These are phyloP conservation scores for Elongisporangium undulatum DNA, from an alignment of 352 stramenopile genomes.

Conservation along the genomic window DNA sequence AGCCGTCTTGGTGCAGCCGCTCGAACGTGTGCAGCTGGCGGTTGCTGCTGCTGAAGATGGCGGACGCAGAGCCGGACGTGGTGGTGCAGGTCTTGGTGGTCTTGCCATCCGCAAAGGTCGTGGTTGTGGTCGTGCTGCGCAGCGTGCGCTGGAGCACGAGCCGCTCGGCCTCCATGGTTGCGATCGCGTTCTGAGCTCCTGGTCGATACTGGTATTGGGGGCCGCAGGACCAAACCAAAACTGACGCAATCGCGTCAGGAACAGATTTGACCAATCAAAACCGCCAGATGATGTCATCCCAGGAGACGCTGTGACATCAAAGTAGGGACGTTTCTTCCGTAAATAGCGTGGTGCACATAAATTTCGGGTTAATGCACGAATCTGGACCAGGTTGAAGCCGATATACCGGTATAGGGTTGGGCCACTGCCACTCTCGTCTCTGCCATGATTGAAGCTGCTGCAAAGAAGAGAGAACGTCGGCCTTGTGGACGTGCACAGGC, in stretches of 20 bases:
- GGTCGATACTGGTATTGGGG: not conserved
- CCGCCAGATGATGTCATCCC: conserved; percentile 2
- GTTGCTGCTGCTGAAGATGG: not conserved
- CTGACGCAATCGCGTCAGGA: conserved; percentile 10
- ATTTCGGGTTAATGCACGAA: not conserved
- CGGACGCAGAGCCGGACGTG: not conserved
- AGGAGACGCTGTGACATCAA: conserved; percentile 1
- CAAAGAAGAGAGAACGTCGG: not conserved
- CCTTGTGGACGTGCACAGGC: not conserved
- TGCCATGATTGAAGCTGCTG: not conserved
- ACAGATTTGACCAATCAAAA: conserved; percentile 9
- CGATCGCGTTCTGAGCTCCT: conserved; percentile 9
- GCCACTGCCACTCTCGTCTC: not conserved
- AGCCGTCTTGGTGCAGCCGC: conserved; percentile 70
- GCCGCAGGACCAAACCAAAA: not conserved
- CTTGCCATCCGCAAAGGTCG: conserved; percentile 4
- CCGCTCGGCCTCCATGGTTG: conserved; percentile 5
- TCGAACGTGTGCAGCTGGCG: conserved; percentile 66
- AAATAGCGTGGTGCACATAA: not conserved
- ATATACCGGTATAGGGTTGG: not conserved
- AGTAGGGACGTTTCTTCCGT: not conserved
- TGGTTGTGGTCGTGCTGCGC: conserved; percentile 10
- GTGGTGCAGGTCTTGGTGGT: conserved; percentile 2
- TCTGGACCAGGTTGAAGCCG: not conserved
- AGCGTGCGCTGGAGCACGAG: conserved; percentile 32